Conservation (phyloP, 148 eudicot species). For the Fallopia convolvulus region DNA sequence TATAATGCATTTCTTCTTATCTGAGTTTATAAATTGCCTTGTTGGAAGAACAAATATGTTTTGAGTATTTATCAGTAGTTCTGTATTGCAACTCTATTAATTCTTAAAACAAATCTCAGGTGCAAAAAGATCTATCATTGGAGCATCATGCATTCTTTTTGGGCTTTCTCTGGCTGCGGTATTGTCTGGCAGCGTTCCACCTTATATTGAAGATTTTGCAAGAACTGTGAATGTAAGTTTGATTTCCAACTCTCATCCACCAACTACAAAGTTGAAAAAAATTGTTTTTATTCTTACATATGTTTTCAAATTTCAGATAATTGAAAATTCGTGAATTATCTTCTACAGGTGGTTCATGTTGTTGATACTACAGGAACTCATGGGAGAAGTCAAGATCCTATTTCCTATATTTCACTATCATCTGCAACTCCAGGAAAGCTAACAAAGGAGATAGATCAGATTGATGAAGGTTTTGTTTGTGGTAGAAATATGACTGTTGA, state of each 20-base stretch:
- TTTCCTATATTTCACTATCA: slow-evolving; percentile 62
- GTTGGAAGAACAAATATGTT: no score
- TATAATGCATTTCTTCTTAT: no score
- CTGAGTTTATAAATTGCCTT: no score
- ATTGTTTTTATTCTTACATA: no score
- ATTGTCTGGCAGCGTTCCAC: slow-evolving; percentile 46
- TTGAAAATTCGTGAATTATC: background rate
- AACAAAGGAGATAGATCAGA: slow-evolving; percentile 55
- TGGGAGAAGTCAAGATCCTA: slow-evolving; percentile 34
- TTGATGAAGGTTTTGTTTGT: slow-evolving; percentile 74
- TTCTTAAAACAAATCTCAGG: slow-evolving; percentile 24
- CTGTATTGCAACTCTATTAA: slow-evolving; percentile 1
- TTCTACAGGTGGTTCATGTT: slow-evolving; percentile 79
- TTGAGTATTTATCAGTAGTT: background rate
- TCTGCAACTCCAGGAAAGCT: slow-evolving; percentile 84
- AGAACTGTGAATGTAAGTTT: slow-evolving; percentile 81
- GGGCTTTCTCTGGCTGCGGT: slow-evolving; percentile 62
- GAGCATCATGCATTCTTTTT: slow-evolving; percentile 46
- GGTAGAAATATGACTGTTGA: slow-evolving; percentile 55
- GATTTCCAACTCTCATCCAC: background rate
- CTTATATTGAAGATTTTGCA: slow-evolving; percentile 74
- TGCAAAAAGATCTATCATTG: slow-evolving; percentile 51
- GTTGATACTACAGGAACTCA: slow-evolving; percentile 57
- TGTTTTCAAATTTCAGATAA: background rate
- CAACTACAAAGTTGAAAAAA: no score